Conservation (phyloP, 768 basidiomycete genomes). For the Lyophyllum atratum region DNA sequence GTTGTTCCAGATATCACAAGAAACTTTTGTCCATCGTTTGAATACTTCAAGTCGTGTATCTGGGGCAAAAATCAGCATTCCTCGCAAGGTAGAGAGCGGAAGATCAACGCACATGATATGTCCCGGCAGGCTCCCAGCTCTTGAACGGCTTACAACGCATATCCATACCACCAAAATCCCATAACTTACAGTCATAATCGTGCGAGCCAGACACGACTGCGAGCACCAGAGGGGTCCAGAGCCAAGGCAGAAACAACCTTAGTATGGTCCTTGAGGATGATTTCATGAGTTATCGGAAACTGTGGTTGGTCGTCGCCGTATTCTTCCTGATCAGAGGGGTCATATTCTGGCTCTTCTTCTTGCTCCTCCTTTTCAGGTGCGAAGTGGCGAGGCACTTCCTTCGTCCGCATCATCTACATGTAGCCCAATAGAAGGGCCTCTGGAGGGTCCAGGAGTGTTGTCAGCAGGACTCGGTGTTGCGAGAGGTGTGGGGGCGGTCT, state of each 20-base stretch:
- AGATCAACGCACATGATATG: conserved; percentile 73
- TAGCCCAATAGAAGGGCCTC: conserved; percentile 6
- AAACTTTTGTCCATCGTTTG: conserved; percentile 83
- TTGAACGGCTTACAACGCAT: conserved; percentile 90
- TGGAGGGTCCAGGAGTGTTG: conserved; percentile 19
- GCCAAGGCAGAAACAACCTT: conserved; percentile 94
- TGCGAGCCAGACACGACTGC: conserved; percentile 89
- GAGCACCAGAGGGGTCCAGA: conserved; percentile 92
- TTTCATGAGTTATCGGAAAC: conserved; percentile 91
- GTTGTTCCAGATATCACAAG: conserved; percentile 86
- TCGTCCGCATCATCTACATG: conserved; percentile 12
- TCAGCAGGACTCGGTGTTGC: background rate
- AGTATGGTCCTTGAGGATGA: conserved; percentile 89
- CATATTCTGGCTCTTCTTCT: conserved; percentile 55
- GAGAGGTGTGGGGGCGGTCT: background rate
- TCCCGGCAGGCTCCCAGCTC: conserved; percentile 93
- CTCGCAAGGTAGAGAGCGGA: background rate
- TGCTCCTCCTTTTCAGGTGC: conserved; percentile 12
- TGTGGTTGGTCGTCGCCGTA: conserved; percentile 53
- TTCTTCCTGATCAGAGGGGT: conserved; percentile 50
- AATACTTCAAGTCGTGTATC: conserved; percentile 92
- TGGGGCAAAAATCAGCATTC: conserved; percentile 29
- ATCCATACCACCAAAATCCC: conserved; percentile 99
- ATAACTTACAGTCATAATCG: conserved; percentile 97
- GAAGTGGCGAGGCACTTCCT: conserved; percentile 25